Evolutionary conservation across 2,329 filamentous ascomycete species (phyloP).

Genomic region (Colletotrichum paranaense): DNA sequence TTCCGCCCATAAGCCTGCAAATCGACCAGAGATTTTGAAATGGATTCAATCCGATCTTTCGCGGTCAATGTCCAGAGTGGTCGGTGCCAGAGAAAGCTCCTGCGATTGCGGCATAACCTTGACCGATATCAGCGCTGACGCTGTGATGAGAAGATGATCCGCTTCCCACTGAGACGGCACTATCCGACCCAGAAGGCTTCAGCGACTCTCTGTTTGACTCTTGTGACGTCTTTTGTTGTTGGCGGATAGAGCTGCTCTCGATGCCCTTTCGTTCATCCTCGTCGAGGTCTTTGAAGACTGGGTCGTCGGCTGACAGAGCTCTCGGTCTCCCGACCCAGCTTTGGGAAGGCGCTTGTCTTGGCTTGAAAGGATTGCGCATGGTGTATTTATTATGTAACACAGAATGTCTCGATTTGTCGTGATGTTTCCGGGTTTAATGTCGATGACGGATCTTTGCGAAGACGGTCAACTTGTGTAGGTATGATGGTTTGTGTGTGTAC

Average conservation of each 20-base stretch:
- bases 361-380: neutral
- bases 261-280: neutral
- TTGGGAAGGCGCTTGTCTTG: neutral
- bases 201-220: neutral
- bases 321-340: neutral
- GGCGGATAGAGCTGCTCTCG: neutral
- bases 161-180: neutral
- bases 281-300: neutral
- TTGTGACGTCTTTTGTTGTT: neutral
- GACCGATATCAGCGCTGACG: neutral
- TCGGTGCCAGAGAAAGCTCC: neutral
- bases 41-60: neutral
- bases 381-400: neutral
- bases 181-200: neutral
- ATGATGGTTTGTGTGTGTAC: neutral
- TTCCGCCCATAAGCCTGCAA: too few species aligned
- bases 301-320: neutral
- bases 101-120: neutral
- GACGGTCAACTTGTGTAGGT: neutral
- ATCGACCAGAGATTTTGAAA: too few species aligned
- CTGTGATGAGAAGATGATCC: neutral
- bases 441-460: neutral
- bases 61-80: neutral
- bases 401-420: too few species aligned
- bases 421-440: neutral